Percentiles rank a stretch among this genome's conserved stretches.
Conservation (phyloP, 192 early-diverging fungal genomes). For the Linnemannia hyalina region DNA sequence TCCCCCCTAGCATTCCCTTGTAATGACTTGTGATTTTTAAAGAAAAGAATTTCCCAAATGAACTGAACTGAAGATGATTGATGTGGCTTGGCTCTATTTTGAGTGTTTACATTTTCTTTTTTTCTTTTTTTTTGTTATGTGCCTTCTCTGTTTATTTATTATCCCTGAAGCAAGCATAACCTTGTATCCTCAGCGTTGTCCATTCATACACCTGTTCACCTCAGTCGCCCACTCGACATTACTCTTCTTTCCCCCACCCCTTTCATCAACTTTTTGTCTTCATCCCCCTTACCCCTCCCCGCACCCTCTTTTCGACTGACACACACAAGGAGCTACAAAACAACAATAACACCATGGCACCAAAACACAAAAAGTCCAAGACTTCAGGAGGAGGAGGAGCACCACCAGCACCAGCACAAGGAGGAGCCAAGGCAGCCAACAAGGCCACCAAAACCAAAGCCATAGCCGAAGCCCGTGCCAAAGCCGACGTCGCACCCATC, state of each 20-base stretch:
- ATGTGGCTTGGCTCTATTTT: conserved; percentile 6
- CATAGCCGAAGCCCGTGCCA: neutral
- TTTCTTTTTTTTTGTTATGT: neutral
- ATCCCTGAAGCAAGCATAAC: neutral
- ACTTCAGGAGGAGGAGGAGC: neutral
- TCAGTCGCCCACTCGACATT: neutral
- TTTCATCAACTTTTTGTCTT: neutral
- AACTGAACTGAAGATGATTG: neutral
- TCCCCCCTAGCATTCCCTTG: neutral
- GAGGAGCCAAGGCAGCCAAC: neutral
- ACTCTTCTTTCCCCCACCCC: neutral
- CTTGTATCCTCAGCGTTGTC: neutral
- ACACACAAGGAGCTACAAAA: neutral
- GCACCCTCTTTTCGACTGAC: neutral
- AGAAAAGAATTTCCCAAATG: conserved; percentile 5
- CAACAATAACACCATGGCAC: conserved; percentile 24
- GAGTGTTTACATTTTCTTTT: conserved; percentile 17
- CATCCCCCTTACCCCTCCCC: neutral
- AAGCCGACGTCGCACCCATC: conserved; percentile 33
- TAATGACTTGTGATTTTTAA: neutral
- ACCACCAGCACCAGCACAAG: neutral
- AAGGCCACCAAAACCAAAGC: neutral
- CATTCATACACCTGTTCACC: neutral
- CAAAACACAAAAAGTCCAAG: conserved; percentile 38
- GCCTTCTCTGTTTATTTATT: neutral